Base-by-base conservation (phyloP, 2,329 filamentous ascomycete species). In the Aspergillus sp. region DNA sequence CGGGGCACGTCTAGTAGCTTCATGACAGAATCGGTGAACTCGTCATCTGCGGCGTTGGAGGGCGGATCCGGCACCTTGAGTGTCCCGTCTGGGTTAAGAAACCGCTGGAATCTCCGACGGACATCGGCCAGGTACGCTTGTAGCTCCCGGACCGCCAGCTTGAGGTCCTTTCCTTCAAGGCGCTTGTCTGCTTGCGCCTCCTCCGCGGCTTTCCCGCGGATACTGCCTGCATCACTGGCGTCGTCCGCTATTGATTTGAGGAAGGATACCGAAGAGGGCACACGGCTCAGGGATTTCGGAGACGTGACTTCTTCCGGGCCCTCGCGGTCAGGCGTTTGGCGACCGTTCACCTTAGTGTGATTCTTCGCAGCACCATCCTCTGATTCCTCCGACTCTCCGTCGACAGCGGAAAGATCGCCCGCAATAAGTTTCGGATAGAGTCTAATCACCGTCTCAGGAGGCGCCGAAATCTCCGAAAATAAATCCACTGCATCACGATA, bases 51-150 rank as follows among this genome's bases (percentile, higher is more conserved):
- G 27, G 55, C 55, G 43, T 63, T 57, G 5, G 50, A 53, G 34
- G 64, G 58, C 7, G 61, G 53, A 38, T 62, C 61, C 5, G 63
- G 52, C 29, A 55, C 52, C 50, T 68, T 71, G 10, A 73, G 62
- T 2, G 65, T 72, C 2, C 81, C 81, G 52, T 83, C 78, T 1
- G 73, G 73, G 47, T 78, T 76, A 29, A 84, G 69, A 55, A 79
- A 79, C 41, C 75, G 75, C 57, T 83, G 79, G 32, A 84, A 74
- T 43, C 79, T 73, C 27, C 78, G 73, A 49, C 93, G 82, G 12
- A 90, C 88, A 52, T 94, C 88, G 0, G 89, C 91, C 5, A 98
- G 77, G 61, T 94, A 98, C 27, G 84, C 85, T 58, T 87, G 88
- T 2, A 98, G 75, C 52, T 91, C 89, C 39, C 85, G 78, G 10